Evolutionary conservation across 2,329 filamentous ascomycete species (phyloP), one percentile per base, ranked within the genome.

Genomic region (Colletotrichum incanum): DNA sequence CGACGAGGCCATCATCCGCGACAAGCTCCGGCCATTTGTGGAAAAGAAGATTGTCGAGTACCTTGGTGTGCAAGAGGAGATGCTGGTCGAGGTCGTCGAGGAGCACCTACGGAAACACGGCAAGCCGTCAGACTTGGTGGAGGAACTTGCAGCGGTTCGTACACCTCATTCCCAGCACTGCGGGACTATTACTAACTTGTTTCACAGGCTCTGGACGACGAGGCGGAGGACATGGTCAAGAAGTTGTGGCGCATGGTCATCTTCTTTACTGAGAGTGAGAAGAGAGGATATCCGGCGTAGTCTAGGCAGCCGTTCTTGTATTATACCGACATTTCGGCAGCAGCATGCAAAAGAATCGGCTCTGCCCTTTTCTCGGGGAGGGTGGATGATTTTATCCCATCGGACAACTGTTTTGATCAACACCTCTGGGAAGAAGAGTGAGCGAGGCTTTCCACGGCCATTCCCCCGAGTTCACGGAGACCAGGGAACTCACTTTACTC

Each of bases 191-290:
- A 69, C 81, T 84, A 77, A 85, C 74, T 61, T 23, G 39, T 72
- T 69, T 73, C 34, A 72, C 74, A 96, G 91, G 94, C 94, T 54
- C 87, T 99, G 74, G 96, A 98, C 79, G 96, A 99, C 79, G 96
- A 98, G 80, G 95, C 95, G 14, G 95, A 98, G 82, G 92, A 94
- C 34, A 85, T 99, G 76, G 95, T 98, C 61, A 97, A 94, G 89
- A 98, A 98, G 85, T 89, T 99, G 45, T 99, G 96, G 96, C 91
- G 96, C 62, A 97, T 98, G 94, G 92, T 98, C 70, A 97, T 98
- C 78, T 98, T 98, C 90, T 98, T 96, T 78, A 96, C 94, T 7
- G 96, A 98, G 83, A 94, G 93, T 78, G 96, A 98, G 88, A 97
- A 96, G 85, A 88, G 95, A 74, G 95, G 95, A 2, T 86, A 98